phyloP scores from a whole-genome alignment of 2,329 filamentous ascomycete species.

The Epichloe hybrida region DNA sequence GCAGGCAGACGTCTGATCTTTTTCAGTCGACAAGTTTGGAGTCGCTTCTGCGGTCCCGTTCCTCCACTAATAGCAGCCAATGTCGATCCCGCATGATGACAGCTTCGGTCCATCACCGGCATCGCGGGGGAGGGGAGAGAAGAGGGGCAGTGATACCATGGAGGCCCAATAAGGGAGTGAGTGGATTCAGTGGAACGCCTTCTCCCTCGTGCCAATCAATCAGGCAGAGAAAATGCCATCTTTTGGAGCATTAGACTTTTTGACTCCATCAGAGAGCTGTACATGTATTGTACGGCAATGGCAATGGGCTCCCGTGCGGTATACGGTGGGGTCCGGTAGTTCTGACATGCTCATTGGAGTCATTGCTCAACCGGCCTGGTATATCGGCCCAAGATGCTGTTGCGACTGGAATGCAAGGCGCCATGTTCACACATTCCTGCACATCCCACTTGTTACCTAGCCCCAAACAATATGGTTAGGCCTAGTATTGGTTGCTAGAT shows the following conservation, averaged over 20 bases:
- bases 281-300: background rate
- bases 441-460: conserved; percentile 4
- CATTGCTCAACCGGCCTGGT: conserved; percentile 1
- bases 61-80: background rate
- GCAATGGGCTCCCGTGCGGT: conserved; percentile 1
- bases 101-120: background rate
- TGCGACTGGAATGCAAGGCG: conserved; percentile 8
- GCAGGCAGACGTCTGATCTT: background rate
- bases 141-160: background rate
- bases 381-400: conserved; percentile 3
- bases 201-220: background rate
- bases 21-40: background rate
- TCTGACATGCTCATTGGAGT: background rate
- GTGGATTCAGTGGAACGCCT: background rate
- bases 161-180: background rate
- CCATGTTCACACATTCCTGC: conserved; percentile 7
- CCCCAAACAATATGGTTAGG: conserved; percentile 4
- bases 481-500: conserved; percentile 7
- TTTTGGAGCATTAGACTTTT: background rate
- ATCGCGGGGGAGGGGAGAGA: background rate
- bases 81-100: background rate
- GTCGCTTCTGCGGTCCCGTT: background rate
- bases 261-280: background rate
- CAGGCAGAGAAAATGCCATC: background rate
- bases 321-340: conserved; percentile 2